These are phyloP conservation scores for Sporisorium sorghi DNA, from an alignment of 1,284 basidiomycete genomes.

Conservation along the genomic window DNA sequence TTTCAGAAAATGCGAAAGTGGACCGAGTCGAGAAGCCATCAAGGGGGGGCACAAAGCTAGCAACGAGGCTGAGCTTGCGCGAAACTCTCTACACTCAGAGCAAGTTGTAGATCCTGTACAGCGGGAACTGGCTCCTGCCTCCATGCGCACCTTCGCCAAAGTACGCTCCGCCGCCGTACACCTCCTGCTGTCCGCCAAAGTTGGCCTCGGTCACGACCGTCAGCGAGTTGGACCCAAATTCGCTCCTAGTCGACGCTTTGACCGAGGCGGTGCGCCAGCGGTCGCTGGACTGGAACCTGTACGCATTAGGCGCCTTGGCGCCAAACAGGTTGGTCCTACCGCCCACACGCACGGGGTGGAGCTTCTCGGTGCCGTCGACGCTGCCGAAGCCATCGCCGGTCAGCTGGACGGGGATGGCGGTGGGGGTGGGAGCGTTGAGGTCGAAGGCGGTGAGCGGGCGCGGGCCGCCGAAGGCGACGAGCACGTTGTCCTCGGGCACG, in stretches of 20 bases:
- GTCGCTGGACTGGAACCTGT: conserved; percentile 57
- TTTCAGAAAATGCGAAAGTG: not conserved
- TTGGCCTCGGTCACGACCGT: conserved; percentile 60
- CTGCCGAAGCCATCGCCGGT: conserved; percentile 53
- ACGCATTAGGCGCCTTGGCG: conserved; percentile 62
- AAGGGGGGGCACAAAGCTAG: too few species aligned
- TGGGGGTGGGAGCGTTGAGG: conserved; percentile 35
- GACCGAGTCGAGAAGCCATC: too few species aligned
- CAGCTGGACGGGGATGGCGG: conserved; percentile 49
- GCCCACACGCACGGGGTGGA: conserved; percentile 43
- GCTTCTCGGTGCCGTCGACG: conserved; percentile 60
- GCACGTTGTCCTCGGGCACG: conserved; percentile 50
- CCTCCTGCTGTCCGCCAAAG: conserved; percentile 51
- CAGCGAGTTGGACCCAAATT: conserved; percentile 59
- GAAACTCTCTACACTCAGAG: conserved; percentile 1
- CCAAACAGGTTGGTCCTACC: conserved; percentile 52
- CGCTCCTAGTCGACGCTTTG: conserved; percentile 40
- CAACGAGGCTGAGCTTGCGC: too few species aligned
- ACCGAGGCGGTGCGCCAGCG: conserved; percentile 56
- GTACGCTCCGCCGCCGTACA: conserved; percentile 66
- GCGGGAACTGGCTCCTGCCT: conserved; percentile 52
- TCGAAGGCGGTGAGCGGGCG: conserved; percentile 61
- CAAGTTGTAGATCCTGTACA: conserved; percentile 49
- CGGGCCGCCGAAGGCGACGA: conserved; percentile 65
- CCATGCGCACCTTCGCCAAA: conserved; percentile 62